phyloP scores from a whole-genome alignment of 805 yeast species.

The Candida patagonica region DNA sequence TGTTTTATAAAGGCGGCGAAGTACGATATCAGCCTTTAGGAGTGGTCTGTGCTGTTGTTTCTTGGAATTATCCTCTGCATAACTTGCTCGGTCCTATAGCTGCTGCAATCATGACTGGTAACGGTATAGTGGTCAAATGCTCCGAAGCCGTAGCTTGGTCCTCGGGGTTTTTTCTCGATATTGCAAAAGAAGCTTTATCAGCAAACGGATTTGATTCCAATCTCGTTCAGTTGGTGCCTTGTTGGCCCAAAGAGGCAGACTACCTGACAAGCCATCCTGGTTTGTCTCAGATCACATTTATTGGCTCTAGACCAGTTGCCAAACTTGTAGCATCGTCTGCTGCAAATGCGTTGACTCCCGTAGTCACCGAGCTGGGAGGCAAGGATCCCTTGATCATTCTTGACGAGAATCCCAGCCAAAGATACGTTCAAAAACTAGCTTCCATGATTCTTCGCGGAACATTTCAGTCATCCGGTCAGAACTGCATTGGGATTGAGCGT shows the following conservation, averaged over 20 bases:
- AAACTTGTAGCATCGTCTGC: slow-evolving; percentile 72
- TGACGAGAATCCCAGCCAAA: slow-evolving; percentile 52
- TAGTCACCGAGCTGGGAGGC: slow-evolving; percentile 94
- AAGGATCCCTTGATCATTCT: slow-evolving; percentile 85
- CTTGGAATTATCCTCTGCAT: slow-evolving; percentile 98
- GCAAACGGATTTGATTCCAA: slow-evolving; percentile 71
- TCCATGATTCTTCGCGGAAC: slow-evolving; percentile 90
- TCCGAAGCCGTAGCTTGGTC: slow-evolving; percentile 97
- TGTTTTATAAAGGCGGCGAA: slow-evolving; percentile 88
- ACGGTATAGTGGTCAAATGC: slow-evolving; percentile 84
- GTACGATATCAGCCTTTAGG: slow-evolving; percentile 90
- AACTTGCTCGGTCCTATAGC: slow-evolving; percentile 87
- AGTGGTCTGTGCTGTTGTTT: slow-evolving; percentile 79
- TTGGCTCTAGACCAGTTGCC: slow-evolving; percentile 93
- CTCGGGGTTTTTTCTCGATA: slow-evolving; percentile 62
- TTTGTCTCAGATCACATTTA: slow-evolving; percentile 81
- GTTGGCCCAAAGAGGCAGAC: slow-evolving; percentile 86
- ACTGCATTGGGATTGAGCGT: slow-evolving; percentile 95
- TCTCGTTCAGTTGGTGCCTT: slow-evolving; percentile 77
- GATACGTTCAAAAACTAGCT: slow-evolving; percentile 37
- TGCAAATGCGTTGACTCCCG: slow-evolving; percentile 79
- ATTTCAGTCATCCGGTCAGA: slow-evolving; percentile 95
- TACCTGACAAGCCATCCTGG: slow-evolving; percentile 76
- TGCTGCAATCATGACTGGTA: slow-evolving; percentile 84
- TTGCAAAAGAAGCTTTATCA: slow-evolving; percentile 63